Conservation (phyloP, 2,329 filamentous ascomycete species). For the Hymenoscyphus fraxineus region DNA sequence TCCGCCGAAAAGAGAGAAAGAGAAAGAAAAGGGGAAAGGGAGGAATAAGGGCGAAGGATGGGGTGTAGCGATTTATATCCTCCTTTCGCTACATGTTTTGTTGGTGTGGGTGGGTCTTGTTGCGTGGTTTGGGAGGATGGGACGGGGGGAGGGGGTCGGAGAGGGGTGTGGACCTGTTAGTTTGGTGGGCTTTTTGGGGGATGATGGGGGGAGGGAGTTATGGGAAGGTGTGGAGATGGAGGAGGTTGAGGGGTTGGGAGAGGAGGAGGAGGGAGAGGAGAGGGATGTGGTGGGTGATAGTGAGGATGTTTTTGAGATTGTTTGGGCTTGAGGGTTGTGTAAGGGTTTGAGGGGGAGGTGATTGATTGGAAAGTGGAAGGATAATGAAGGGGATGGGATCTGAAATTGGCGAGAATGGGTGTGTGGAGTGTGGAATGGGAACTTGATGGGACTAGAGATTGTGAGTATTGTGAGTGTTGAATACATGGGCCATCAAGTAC, state of each 20-base stretch:
- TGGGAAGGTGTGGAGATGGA: neutral
- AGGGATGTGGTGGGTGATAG: neutral
- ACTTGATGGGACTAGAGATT: neutral
- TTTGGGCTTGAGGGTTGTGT: neutral
- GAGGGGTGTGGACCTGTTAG: neutral
- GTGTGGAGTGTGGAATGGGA: neutral
- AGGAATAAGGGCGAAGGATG: neutral
- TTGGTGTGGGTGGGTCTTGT: neutral
- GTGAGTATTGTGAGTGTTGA: neutral
- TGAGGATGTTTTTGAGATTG: neutral
- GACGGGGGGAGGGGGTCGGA: neutral
- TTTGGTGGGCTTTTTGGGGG: neutral
- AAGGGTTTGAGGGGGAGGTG: neutral
- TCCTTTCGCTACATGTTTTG: neutral
- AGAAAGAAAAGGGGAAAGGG: neutral
- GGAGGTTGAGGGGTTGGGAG: neutral
- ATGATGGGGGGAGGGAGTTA: neutral
- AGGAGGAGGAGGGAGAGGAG: neutral
- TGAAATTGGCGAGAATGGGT: neutral
- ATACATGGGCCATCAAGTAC: accelerated
- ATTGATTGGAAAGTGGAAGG: neutral
- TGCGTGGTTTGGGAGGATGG: neutral
- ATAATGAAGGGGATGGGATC: neutral
- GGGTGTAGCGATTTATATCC: neutral
- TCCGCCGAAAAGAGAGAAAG: neutral